Conservation (phyloP, 768 basidiomycete genomes). For the Pholiota conissans region DNA sequence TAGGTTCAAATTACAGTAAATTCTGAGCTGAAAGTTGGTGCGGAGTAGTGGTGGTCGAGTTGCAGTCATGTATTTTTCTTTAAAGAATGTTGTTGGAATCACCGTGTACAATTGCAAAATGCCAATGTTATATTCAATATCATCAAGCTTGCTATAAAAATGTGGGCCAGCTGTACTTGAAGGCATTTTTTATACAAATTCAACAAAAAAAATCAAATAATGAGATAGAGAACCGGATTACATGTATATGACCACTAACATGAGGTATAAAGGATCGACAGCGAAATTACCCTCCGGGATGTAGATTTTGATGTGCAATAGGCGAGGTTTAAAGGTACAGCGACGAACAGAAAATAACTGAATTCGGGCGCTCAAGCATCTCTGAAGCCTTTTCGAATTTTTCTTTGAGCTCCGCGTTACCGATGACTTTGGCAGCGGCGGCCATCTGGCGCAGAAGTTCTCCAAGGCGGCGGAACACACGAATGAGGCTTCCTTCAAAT, state of each 20-base stretch:
- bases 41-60: too few species aligned
- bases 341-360: conserved; percentile 89
- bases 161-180: too few species aligned
- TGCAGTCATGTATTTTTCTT: background rate
- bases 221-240: too few species aligned
- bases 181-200: too few species aligned
- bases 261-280: too few species aligned
- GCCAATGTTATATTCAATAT: background rate
- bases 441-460: conserved; percentile 97
- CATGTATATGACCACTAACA: too few species aligned
- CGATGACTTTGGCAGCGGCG: conserved; percentile 93
- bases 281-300: too few species aligned
- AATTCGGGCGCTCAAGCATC: conserved; percentile 92
- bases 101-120: background rate
- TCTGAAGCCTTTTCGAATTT: conserved; percentile 92
- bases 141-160: too few species aligned
- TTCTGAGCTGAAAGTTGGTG: too few species aligned
- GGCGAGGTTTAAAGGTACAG: conserved; percentile 63
- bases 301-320: too few species aligned
- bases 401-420: conserved; percentile 89
- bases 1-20: background rate
- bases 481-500: conserved; percentile 95
- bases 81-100: background rate
- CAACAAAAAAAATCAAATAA: too few species aligned
- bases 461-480: conserved; percentile 91